phyloP scores from a whole-genome alignment of 2,329 filamentous ascomycete species.

The Ophiostoma piceae region DNA sequence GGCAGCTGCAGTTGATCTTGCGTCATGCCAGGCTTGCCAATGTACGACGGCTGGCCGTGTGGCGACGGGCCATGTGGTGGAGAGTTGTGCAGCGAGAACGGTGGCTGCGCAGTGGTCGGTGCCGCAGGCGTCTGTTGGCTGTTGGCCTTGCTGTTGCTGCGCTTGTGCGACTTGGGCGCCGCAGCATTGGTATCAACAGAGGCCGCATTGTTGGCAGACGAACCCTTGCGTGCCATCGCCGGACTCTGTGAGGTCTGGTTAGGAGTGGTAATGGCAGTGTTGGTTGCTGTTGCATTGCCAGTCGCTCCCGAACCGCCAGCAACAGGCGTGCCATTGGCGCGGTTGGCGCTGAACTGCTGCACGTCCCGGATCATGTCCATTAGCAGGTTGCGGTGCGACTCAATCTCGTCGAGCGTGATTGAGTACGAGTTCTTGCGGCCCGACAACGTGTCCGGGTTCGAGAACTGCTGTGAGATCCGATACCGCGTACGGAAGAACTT shows the following conservation, averaged over 20 bases:
- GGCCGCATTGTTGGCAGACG: conserved; percentile 18
- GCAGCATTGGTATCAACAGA: not conserved
- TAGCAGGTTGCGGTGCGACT: conserved; percentile 45
- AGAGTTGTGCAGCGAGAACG: conserved; percentile 44
- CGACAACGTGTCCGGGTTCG: conserved; percentile 44
- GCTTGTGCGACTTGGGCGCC: conserved; percentile 40
- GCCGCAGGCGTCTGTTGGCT: conserved; percentile 49
- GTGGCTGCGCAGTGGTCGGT: conserved; percentile 53
- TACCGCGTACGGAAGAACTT: conserved; percentile 52
- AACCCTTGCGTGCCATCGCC: conserved; percentile 44
- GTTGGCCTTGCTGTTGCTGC: conserved; percentile 42
- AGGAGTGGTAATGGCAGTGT: conserved; percentile 15
- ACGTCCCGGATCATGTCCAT: conserved; percentile 49
- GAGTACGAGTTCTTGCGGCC: conserved; percentile 47
- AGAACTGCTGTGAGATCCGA: conserved; percentile 50
- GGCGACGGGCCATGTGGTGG: conserved; percentile 46
- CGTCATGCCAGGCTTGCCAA: conserved; percentile 48
- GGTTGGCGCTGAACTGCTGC: not conserved
- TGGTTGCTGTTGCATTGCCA: conserved; percentile 17
- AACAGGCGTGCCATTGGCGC: not conserved
- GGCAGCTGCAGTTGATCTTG: conserved; percentile 52
- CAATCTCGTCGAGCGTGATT: conserved; percentile 48
- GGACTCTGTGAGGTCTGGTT: conserved; percentile 16
- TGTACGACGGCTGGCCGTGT: conserved; percentile 54
- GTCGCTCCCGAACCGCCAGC: not conserved